Percentiles rank a stretch among this genome's conserved stretches.
Evolutionary conservation across 805 yeast species (phyloP).

Genomic region (Nakazawaea laoshanensis): DNA sequence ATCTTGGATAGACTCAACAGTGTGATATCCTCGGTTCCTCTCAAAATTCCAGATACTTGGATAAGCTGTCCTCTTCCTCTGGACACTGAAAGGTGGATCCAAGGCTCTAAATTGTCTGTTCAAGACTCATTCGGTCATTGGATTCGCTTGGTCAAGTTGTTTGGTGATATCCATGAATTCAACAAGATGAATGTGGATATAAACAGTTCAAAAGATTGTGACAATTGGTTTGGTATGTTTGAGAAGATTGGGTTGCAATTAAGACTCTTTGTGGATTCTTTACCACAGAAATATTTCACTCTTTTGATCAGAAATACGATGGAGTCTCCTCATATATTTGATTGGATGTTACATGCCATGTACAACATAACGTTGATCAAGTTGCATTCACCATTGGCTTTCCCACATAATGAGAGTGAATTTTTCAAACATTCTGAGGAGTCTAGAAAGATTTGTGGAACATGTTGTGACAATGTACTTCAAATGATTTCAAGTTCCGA

Average conservation of each 20-base stretch:
- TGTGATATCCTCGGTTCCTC: conserved; percentile 24
- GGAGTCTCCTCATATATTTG: background rate
- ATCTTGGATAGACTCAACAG: conserved; percentile 26
- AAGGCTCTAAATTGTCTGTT: background rate
- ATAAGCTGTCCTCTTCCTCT: conserved; percentile 10
- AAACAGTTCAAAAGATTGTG: background rate
- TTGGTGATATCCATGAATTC: conserved; percentile 8
- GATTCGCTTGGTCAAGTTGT: conserved; percentile 7
- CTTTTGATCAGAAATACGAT: conserved; percentile 6
- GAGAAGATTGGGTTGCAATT: conserved; percentile 2
- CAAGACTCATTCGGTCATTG: conserved; percentile 7
- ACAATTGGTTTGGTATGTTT: conserved; percentile 1
- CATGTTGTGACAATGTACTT: conserved; percentile 6
- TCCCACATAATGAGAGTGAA: conserved; percentile 17
- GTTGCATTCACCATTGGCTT: conserved; percentile 18
- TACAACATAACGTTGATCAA: conserved; percentile 17
- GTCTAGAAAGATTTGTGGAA: conserved; percentile 14
- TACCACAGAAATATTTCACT: conserved; percentile 2
- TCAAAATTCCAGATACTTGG: conserved; percentile 15
- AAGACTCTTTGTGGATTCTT: conserved; percentile 6
- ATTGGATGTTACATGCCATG: conserved; percentile 4
- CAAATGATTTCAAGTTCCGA: conserved; percentile 2
- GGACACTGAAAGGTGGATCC: conserved; percentile 4
- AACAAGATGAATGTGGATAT: conserved; percentile 2
- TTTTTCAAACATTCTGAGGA: conserved; percentile 15